A percentile compares a stretch with the other conserved stretches of the same genome.
Conservation (phyloP, 176 grass and related monocot genomes). For the Dactylis glomerata region DNA sequence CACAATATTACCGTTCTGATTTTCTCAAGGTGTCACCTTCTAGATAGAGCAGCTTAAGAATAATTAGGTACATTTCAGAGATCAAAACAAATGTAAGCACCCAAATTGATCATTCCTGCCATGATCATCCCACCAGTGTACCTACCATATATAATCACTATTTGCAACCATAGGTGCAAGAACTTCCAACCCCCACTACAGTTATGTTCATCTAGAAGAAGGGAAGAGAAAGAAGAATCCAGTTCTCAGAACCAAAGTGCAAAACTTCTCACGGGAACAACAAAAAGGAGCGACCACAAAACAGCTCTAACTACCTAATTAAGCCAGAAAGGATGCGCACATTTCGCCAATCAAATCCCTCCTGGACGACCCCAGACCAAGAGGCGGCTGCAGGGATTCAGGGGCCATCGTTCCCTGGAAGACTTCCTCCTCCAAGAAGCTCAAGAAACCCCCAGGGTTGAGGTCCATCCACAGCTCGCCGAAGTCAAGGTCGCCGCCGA, state of each 20-base stretch:
- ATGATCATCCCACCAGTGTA: not conserved
- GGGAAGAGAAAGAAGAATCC: not conserved
- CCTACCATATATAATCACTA: slow-evolving; percentile 18
- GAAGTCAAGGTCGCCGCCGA: not conserved
- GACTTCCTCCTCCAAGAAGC: slow-evolving; percentile 60
- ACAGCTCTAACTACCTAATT: not conserved
- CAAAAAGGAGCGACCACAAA: not conserved
- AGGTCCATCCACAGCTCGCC: slow-evolving; percentile 46
- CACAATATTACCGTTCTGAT: not conserved
- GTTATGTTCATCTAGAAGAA: slow-evolving; percentile 4
- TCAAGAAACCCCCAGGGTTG: slow-evolving; percentile 46
- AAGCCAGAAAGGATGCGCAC: slow-evolving; percentile 23
- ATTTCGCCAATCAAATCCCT: slow-evolving; percentile 49
- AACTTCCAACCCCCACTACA: not conserved
- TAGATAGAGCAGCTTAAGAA: not conserved
- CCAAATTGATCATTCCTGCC: slow-evolving; percentile 10
- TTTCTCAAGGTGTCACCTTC: not conserved
- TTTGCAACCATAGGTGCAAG: slow-evolving; percentile 23
- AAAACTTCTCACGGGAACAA: slow-evolving; percentile 5
- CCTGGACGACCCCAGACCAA: slow-evolving; percentile 38
- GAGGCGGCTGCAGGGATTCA: slow-evolving; percentile 38
- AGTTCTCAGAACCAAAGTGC: slow-evolving; percentile 20
- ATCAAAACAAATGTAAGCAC: slow-evolving; percentile 1
- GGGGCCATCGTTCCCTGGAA: slow-evolving; percentile 38
- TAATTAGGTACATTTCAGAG: slow-evolving; percentile 10